Evolutionary conservation across 2,329 filamentous ascomycete genomes (phyloP).

Genomic region (Ophiostoma piceae): DNA sequence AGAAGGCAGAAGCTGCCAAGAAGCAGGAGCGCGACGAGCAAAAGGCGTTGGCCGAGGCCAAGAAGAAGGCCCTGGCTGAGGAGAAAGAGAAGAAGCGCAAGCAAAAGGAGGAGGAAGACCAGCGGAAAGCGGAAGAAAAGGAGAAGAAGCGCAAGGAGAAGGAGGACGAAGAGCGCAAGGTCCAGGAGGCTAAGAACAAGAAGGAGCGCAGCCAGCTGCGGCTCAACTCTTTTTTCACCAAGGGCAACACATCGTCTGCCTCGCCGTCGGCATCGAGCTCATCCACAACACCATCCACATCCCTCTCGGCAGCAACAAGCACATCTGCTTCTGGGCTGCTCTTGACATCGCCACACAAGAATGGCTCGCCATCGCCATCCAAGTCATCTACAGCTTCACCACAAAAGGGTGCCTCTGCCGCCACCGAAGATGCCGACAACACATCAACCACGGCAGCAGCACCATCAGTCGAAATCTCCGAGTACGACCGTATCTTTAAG

Average conservation of each 20-base stretch:
- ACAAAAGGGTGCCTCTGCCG: constrained; percentile 27
- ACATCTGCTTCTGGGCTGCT: constrained; percentile 3
- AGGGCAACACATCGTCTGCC: constrained; percentile 18
- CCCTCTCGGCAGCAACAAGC: constrained; percentile 9
- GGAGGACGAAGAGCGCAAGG: constrained; percentile 46
- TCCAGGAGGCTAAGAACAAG: constrained; percentile 44
- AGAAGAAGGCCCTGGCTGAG: constrained; percentile 32
- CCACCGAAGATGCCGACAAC: constrained; percentile 6
- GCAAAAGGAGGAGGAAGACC: constrained; percentile 38
- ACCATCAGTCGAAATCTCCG: constrained; percentile 35
- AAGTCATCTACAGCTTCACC: constrained; percentile 29
- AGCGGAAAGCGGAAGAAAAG: constrained; percentile 36
- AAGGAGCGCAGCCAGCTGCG: constrained; percentile 46
- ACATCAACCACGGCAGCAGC: background rate
- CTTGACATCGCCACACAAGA: constrained; percentile 3
- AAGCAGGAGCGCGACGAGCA: constrained; percentile 34
- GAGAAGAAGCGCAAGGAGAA: constrained; percentile 47
- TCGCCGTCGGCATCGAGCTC: background rate
- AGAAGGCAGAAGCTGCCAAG: constrained; percentile 33
- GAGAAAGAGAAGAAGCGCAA: constrained; percentile 35
- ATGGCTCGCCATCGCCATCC: background rate
- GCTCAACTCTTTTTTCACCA: constrained; percentile 45
- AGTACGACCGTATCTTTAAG: constrained; percentile 68
- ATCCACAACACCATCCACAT: constrained; percentile 23
- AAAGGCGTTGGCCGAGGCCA: constrained; percentile 38